Base-by-base conservation (phyloP, 495 filamentous ascomycete species). In the Lasiosphaeria miniovina region DNA sequence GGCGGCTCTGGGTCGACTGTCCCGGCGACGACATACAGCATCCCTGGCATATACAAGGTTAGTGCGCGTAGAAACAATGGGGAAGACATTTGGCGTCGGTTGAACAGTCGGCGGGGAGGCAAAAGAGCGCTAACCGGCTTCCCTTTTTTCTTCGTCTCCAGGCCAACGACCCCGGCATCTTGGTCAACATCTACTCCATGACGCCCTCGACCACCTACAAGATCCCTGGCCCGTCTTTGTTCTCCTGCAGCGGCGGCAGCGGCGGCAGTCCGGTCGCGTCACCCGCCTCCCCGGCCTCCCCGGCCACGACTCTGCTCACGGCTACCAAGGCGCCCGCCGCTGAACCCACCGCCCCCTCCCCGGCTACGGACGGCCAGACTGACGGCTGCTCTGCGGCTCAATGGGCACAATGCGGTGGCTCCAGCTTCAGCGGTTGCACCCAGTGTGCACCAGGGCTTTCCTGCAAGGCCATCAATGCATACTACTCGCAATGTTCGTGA, bases 331-430 rank as follows among this genome's bases (percentile, higher is more conserved):
- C 63, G 10, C n/a, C 54, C 11, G 34, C 54, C 7, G 14, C 43
- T 52, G 54, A 59, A 15, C 48, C 65, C 14, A 17, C 62, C 4
- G 35, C 15, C 31, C 45, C 68, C 24, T 4, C 56, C 8, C 57
- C 56, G 52, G 49, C 51, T 7, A 12, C 34, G 17, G 17, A 36
- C 0, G 45, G 17, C 24, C 24, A 24, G 24, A 24, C 24, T 24
- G 15, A 24, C 0, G 55, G 55, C 8, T 72, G 65, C 46, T 69
- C 68, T 36, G 72, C 69, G 31, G 57, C 65, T 31, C 74, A 71
- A 54, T 82, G 67, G 62, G 67, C 63, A 4, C 82, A 85, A 64
- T 84, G 82, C 50, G 81, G 81, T 49, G 82, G 82, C 0, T 51
- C 33, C 11, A 68, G 70, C n/a, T 84, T 71, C 64, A 76, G 68